Evolutionary conservation across 495 filamentous ascomycete species (phyloP), one percentile per base, ranked within the genome.

Genomic region (Friedmanniomyces endolithicus): DNA sequence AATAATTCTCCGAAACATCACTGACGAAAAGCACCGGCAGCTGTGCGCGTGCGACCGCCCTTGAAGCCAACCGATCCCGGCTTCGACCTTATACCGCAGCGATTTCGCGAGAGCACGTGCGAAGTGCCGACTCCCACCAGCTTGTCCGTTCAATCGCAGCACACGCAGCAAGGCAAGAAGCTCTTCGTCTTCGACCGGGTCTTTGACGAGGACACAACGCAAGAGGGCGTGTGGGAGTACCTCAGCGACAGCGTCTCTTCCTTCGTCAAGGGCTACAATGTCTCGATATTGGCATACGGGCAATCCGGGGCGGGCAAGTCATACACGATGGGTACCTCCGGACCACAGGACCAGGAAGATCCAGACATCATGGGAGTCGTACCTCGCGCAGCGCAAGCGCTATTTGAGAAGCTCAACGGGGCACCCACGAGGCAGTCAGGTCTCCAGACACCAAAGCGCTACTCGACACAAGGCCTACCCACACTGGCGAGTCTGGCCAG

Each of bases 251-350:
- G 88, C 65, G 84, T 95, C 53, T 79, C 75, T 67, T 88, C 89
- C 1, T 99, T 99, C 68, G 68, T 94, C 8, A 87, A 95, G 67
- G 92, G 92, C 37, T 99, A 96, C 76, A 99, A 99, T 83, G 92
- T 99, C 61, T 99, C 92, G 12, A 80, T 99, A 46, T 77, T 99
- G 58, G 92, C 92, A 39, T 99, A 99, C 63, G 92, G 92, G 61
- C 92, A 99, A 73, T 99, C 92, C n/a, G 92, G 92, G 35, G 88
- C 92, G n/a, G 92, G 92, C 63, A 99, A 99, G 71, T 99, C 92
- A 1, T 97, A 96, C 67, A 99, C 92, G 0, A 99, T 99, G 92
- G 92, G 92, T 39, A 99, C 92, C 1, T 86, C 92, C 2, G 88
- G 90, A 2, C 90, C 94, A 8, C 71, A 66, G 19, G 90, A 95